phyloP scores from a whole-genome alignment of 2,329 filamentous ascomycete species.

The Monosporascus sp. region DNA sequence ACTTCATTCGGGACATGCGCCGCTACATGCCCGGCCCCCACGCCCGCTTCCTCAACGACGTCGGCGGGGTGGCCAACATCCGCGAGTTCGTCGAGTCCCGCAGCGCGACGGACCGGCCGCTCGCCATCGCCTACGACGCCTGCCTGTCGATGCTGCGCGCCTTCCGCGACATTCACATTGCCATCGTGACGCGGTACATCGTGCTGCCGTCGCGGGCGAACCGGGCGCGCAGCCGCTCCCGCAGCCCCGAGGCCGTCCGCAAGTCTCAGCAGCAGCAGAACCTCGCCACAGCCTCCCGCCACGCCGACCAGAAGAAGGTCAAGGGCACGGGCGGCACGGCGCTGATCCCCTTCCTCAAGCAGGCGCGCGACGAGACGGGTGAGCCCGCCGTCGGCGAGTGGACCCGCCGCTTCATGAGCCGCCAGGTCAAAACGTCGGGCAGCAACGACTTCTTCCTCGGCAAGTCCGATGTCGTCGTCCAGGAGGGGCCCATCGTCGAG shows the following conservation, averaged over 20 bases:
- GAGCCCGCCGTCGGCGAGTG: constrained; percentile 75
- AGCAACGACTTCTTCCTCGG: constrained; percentile 53
- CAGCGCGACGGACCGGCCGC: constrained; percentile 51
- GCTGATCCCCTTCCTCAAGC: constrained; percentile 91
- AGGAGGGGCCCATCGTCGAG: constrained; percentile 24
- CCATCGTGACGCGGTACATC: constrained; percentile 94
- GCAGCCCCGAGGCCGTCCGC: constrained; percentile 47
- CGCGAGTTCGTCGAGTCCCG: constrained; percentile 68
- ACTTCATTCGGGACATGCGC: constrained; percentile 96
- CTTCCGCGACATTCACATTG: constrained; percentile 90
- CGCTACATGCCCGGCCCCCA: constrained; percentile 95
- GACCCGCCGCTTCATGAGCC: constrained; percentile 53
- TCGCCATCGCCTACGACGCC: constrained; percentile 82
- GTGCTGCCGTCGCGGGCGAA: constrained; percentile 79
- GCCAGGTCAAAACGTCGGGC: constrained; percentile 42
- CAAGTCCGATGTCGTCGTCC: constrained; percentile 39
- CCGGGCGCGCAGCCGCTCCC: constrained; percentile 56
- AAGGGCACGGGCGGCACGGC: constrained; percentile 91
- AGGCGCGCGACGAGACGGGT: constrained; percentile 91
- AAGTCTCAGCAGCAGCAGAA: constrained; percentile 37
- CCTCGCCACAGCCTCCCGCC: constrained; percentile 53
- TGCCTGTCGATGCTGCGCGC: constrained; percentile 65
- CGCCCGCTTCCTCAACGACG: constrained; percentile 79
- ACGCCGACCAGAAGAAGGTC: constrained; percentile 51
- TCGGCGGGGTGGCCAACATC: constrained; percentile 77